phyloP scores from a whole-genome alignment of 1,139 yeast genomes.

The Debaryomyces udenii region DNA sequence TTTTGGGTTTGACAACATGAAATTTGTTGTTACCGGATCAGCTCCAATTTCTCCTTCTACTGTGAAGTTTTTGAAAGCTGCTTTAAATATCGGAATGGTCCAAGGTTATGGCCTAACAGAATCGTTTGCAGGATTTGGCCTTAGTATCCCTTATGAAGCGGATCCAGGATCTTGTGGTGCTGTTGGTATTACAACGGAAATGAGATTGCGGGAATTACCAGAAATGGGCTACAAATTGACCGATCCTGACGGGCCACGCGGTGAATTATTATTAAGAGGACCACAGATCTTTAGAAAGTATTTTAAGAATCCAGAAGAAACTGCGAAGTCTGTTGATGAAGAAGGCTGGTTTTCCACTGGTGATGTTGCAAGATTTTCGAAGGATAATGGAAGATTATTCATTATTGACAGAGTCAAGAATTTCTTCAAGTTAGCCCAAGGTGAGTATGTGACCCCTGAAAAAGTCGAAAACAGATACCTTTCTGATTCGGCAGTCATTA shows the following conservation, averaged over 20 bases:
- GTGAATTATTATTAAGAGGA: slow-evolving; percentile 69
- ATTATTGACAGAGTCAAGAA: slow-evolving; percentile 79
- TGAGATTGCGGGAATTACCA: slow-evolving; percentile 66
- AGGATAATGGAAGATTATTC: slow-evolving; percentile 54
- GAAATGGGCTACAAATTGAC: slow-evolving; percentile 60
- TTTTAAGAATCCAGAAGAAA: slow-evolving; percentile 53
- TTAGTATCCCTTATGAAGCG: slow-evolving; percentile 44
- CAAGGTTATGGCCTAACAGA: slow-evolving; percentile 86
- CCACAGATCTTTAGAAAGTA: slow-evolving; percentile 65
- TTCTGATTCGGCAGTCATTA: slow-evolving; percentile 51
- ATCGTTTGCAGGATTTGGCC: slow-evolving; percentile 64
- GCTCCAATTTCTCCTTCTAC: slow-evolving; percentile 74
- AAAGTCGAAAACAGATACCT: slow-evolving; percentile 69
- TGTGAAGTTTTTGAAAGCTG: slow-evolving; percentile 61
- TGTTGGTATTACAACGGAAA: slow-evolving; percentile 53
- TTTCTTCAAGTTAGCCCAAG: slow-evolving; percentile 80
- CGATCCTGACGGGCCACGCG: slow-evolving; percentile 47
- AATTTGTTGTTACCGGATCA: slow-evolving; percentile 59
- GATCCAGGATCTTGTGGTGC: slow-evolving; percentile 71
- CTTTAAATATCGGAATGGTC: slow-evolving; percentile 57
- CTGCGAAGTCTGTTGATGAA: slow-evolving; percentile 25
- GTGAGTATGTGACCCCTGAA: slow-evolving; percentile 82
- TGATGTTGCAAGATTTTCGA: slow-evolving; percentile 63
- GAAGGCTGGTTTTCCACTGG: slow-evolving; percentile 76
- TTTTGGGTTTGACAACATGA: slow-evolving; percentile 58